Base-by-base conservation (phyloP, 208 protist species). In the Phytomonas sp. region DNA sequence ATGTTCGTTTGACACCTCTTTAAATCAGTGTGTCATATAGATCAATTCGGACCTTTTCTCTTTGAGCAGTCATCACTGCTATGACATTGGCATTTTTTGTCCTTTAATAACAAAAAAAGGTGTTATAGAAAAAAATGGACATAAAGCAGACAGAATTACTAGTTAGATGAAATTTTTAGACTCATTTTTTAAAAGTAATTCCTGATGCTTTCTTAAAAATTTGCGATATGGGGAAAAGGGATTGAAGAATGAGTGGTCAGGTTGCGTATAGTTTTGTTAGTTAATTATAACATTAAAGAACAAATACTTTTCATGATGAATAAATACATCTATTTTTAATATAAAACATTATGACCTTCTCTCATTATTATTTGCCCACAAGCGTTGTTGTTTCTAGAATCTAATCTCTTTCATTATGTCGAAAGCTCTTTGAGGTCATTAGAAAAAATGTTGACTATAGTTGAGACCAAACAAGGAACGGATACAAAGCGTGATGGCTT, bases 401-500 rank as follows among this genome's bases (percentile, higher is more conserved):
- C 17, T 26, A 56, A 56, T 26, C 20, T 7, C 46, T 8, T 56
- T 26, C 11, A 56, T 56, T 26, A 56, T 56, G 23, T 6, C 23
- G 11, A 56, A 26, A 17, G 46, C 23, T 23, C 26, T 56, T 56
- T 20, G 26, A 56, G 46, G 20, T 4, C 46, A 23, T 56, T 56
- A 56, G 46, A 56, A 6, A 34, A 34, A 26, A 56, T 56, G 46
- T 56, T 23, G 46, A 56, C 46, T 56, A 56, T 20, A 26, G 4
- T 20, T 59, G 34, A 68, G 53, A 32, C 1, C 9, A 2, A 51
- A 29, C 51, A 68, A n/a, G 64, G 28, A 23, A 68, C 34, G 17
- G 33, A 68, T 40, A 56, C 31, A 15, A 70, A 56, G n/a, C 30
- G 61, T 31, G 37, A 70, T 29, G 46, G 20, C 46, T 6, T 56